phyloP scores from a whole-genome alignment of 2,329 filamentous ascomycete genomes.

The Graphilbum fragrans region DNA sequence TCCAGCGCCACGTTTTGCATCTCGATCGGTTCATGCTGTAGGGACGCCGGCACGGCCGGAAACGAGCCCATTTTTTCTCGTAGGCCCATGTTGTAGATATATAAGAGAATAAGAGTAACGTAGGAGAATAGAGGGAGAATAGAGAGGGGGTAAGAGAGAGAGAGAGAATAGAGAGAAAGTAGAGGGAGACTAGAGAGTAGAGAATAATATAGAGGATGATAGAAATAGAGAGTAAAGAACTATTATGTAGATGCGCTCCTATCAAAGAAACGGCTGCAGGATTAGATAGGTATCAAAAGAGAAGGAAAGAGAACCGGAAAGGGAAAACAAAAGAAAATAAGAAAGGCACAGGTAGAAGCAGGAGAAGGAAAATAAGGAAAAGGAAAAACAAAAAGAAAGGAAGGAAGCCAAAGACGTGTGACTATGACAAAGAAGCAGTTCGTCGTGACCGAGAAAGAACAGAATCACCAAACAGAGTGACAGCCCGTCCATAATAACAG shows the following conservation, averaged over 20 bases:
- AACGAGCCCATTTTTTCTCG: slow-evolving; percentile 7
- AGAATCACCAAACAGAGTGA: too few relatives aligned
- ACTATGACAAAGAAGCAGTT: too few relatives aligned
- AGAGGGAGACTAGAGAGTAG: background rate
- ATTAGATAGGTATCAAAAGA: background rate
- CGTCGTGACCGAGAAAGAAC: too few relatives aligned
- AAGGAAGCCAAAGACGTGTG: too few relatives aligned
- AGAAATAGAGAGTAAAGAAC: slow-evolving; percentile 2
- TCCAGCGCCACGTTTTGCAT: slow-evolving; percentile 23
- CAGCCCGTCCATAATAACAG: too few relatives aligned
- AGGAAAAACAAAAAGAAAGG: background rate
- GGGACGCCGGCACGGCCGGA: slow-evolving; percentile 18
- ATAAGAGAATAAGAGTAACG: background rate
- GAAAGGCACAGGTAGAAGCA: background rate
- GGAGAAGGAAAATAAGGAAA: background rate
- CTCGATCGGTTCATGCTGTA: slow-evolving; percentile 19
- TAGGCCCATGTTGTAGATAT: background rate
- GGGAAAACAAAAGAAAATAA: background rate
- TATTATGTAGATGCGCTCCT: too few relatives aligned
- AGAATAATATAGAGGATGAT: slow-evolving; percentile 1
- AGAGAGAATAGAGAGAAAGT: slow-evolving; percentile 1
- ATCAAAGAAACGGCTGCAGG: too few relatives aligned
- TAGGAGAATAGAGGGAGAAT: slow-evolving; percentile 1
- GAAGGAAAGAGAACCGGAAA: background rate
- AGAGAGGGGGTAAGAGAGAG: background rate